Conservation (phyloP, 108 stramenopile genomes). For the Nannochloropsis oceanica region DNA sequence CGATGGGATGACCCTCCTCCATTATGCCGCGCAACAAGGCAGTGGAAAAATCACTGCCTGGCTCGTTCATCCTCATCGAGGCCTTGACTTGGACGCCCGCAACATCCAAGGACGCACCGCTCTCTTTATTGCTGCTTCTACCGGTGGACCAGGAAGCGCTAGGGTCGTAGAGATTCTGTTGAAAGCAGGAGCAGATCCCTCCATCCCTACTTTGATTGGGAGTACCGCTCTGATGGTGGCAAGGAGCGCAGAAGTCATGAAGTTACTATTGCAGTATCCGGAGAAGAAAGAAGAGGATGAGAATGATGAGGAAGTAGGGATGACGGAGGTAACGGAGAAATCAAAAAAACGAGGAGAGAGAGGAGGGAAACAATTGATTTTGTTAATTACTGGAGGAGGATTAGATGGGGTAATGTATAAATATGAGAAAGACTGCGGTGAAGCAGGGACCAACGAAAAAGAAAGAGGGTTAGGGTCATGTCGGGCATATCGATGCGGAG, state of each 20-base stretch:
- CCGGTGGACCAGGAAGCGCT: background rate
- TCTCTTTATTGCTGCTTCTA: background rate
- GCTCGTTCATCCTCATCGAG: background rate
- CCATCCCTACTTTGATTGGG: background rate
- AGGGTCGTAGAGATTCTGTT: background rate
- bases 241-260: background rate
- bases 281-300: background rate
- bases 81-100: background rate
- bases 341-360: background rate
- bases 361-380: no score
- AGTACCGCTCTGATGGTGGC: background rate
- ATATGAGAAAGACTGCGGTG: background rate
- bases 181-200: background rate
- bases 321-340: background rate
- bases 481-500: no score
- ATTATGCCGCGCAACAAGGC: background rate
- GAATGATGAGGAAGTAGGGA: background rate
- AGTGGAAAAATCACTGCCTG: background rate
- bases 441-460: no score
- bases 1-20: background rate
- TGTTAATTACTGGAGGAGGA: no score
- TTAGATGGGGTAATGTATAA: background rate
- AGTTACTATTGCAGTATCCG: background rate
- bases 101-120: background rate
- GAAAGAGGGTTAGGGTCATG: no score